Evolutionary conservation across 257 asterid genomes (phyloP).

Genomic region (Solanum arcanum): DNA sequence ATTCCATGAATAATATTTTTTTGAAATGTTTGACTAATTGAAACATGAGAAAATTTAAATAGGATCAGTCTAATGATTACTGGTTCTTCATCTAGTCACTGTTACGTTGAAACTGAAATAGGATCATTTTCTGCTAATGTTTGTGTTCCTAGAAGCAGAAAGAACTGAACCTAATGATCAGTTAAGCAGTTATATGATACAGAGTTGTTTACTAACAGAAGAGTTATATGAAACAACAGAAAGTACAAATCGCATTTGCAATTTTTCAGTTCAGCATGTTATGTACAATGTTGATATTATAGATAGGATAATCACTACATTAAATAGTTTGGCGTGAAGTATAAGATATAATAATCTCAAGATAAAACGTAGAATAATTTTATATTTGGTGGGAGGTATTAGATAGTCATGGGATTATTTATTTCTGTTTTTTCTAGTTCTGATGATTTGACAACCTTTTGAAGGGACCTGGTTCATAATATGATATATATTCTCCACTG

Average conservation of each 20-base stretch:
- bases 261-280: too few species aligned
- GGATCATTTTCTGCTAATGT: background rate
- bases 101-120: background rate
- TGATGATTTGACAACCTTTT: too few species aligned
- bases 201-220: too few species aligned
- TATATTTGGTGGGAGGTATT: too few species aligned
- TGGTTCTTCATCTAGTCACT: background rate
- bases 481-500: too few species aligned
- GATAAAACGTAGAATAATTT: too few species aligned
- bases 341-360: background rate
- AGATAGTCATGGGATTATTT: background rate
- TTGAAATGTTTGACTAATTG: background rate
- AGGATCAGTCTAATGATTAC: too few species aligned
- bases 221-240: background rate
- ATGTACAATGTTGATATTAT: background rate
- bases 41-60: background rate
- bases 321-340: background rate
- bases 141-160: background rate
- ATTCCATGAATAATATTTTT: too few species aligned
- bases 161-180: too few species aligned
- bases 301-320: background rate
- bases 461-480: too few species aligned
- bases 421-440: too few species aligned
- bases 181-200: too few species aligned
- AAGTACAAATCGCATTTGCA: background rate